phyloP scores from a whole-genome alignment of 176 grass and related monocot species.

The Puccinellia tenuiflora region DNA sequence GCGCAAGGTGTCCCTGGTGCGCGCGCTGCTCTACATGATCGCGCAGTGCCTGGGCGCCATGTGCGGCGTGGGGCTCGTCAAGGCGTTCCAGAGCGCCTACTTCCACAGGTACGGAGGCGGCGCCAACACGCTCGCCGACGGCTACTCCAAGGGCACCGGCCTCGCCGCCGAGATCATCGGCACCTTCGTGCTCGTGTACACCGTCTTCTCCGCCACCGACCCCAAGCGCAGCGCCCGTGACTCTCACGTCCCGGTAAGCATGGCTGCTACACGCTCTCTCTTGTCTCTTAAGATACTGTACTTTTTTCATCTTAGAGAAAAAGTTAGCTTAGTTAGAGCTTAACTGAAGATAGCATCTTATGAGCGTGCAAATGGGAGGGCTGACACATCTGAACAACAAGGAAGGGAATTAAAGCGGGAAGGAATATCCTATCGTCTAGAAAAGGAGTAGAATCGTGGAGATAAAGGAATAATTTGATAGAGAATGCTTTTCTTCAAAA shows the following conservation, averaged over 20 bases:
- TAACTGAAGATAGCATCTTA: not conserved
- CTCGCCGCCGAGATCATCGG: constrained; percentile 96
- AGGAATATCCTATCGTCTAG: constrained; percentile 8
- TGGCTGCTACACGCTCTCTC: not conserved
- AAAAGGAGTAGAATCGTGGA: not conserved
- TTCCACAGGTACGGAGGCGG: constrained; percentile 68
- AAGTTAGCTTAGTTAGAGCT: not conserved
- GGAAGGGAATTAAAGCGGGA: not conserved
- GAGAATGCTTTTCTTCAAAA: not conserved
- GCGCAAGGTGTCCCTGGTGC: constrained; percentile 79
- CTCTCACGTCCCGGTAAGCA: constrained; percentile 88
- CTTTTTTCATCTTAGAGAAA: not conserved
- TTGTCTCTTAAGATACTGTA: no score
- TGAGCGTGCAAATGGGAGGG: not conserved
- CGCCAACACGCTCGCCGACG: constrained; percentile 54
- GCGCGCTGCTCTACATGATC: constrained; percentile 76
- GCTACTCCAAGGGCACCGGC: constrained; percentile 84
- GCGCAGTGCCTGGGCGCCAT: constrained; percentile 95
- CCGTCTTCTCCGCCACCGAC: constrained; percentile 99
- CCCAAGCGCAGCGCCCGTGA: constrained; percentile 98
- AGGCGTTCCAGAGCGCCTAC: constrained; percentile 86
- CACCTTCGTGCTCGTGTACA: constrained; percentile 97
- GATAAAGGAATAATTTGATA: not conserved
- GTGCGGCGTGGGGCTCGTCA: constrained; percentile 81
- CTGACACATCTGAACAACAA: constrained; percentile 22